Conservation (phyloP, 176 grass and related monocot species). For the Paspalum vaginatum region DNA sequence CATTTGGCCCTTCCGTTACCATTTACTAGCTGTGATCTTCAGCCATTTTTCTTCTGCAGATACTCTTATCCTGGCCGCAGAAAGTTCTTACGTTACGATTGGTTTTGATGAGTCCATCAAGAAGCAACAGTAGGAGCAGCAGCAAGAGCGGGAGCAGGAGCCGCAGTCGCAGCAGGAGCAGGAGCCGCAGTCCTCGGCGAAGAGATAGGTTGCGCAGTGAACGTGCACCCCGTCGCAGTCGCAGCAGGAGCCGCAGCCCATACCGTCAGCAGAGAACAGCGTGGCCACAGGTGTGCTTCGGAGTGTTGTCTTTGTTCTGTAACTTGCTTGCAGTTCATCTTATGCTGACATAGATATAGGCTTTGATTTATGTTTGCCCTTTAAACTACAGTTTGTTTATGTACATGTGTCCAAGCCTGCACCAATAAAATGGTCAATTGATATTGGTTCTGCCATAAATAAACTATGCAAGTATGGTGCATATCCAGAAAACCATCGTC, state of each 20-base stretch:
- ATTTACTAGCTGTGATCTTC: neutral
- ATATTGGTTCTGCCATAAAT: conserved; percentile 11
- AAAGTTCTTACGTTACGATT: conserved; percentile 15
- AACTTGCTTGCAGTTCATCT: neutral
- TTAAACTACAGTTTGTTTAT: neutral
- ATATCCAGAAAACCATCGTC: neutral
- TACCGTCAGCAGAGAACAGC: conserved; percentile 38
- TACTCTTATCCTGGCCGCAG: neutral
- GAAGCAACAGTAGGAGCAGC: conserved; percentile 39
- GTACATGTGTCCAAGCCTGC: neutral
- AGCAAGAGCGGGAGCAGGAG: conserved; percentile 32
- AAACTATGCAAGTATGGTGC: neutral
- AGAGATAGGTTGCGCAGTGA: conserved; percentile 47
- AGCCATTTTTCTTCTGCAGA: neutral
- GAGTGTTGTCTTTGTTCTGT: neutral
- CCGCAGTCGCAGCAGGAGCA: conserved; percentile 41
- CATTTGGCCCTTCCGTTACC: too few relatives aligned
- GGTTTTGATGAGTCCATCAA: conserved; percentile 48
- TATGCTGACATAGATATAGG: conserved; percentile 14
- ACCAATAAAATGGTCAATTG: neutral
- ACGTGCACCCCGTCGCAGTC: conserved; percentile 36
- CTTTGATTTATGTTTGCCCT: neutral
- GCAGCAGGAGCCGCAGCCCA: conserved; percentile 45
- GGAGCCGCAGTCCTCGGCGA: conserved; percentile 46
- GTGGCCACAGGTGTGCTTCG: conserved; percentile 37